These are phyloP conservation scores for Persicaria maculosa DNA, from an alignment of 148 eudicot species.

Conservation along the genomic window DNA sequence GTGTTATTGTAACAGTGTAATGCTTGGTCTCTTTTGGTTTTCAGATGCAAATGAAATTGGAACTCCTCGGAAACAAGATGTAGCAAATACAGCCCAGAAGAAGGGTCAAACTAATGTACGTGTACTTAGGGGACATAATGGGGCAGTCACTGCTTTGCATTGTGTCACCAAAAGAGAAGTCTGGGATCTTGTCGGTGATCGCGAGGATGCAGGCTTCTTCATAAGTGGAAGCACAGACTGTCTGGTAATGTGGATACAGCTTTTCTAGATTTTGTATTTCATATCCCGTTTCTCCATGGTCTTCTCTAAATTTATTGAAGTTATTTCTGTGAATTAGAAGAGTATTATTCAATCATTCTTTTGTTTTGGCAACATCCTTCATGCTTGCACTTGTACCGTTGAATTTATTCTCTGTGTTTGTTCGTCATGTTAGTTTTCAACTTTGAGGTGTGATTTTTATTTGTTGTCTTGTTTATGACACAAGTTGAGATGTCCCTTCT, in stretches of 20 bases:
- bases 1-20: not conserved
- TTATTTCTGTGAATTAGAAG: not conserved
- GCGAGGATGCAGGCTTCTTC: conserved; percentile 99
- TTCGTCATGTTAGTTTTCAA: not conserved
- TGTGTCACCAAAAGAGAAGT: conserved; percentile 98
- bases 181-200: conserved; percentile 98
- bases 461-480: not conserved
- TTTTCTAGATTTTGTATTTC: not conserved
- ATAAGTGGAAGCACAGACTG: conserved; percentile 99
- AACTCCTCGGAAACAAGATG: conserved; percentile 55
- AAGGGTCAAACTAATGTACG: conserved; percentile 77
- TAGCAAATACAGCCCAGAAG: conserved; percentile 57
- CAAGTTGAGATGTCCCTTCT: not conserved
- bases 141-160: conserved; percentile 90
- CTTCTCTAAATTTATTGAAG: not conserved
- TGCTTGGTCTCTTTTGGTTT: conserved; percentile 1
- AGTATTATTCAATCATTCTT: not conserved
- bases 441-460: not conserved
- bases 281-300: not conserved
- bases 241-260: conserved; percentile 35
- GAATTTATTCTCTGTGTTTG: not conserved
- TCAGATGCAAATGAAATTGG: conserved; percentile 60
- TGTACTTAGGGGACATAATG: conserved; percentile 85
- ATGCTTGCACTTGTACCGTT: not conserved
- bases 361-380: not conserved